Base-by-base conservation (phyloP, 768 basidiomycete species). In the Strobilomyces confusus region DNA sequence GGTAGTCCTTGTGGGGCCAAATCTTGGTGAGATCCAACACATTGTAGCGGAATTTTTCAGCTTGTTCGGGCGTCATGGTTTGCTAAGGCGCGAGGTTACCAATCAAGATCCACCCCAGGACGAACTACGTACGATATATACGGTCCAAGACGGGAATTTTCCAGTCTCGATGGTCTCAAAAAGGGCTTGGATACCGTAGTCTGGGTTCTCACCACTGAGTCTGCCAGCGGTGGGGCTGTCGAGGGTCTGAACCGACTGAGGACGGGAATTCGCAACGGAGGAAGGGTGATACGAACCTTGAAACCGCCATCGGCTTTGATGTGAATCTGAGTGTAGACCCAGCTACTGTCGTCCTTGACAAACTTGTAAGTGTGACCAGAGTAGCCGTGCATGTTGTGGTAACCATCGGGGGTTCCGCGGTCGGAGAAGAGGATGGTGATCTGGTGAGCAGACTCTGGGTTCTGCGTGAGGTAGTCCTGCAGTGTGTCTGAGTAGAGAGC, bases 361-460 rank as follows among this genome's bases (percentile, higher is more conserved):
- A 93, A 83, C 70, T 94, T 90, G 79, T 79, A 91, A 30, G 94
- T 87, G 79, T 97, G 92, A 15, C 95, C 91, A 46, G 89, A 90
- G 77, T 94, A 97, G 3, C 93, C 95, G 72, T 98, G 91, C 83
- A 84, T 77, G 56, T 85, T 76, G 72, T 89, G 84, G 75, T 75
- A 94, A n/a, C 83, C 93, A 71, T 85, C 86, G 56, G 95, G 95
- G 51, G 92, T 97, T 44, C 92, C 87, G 63, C 95, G 90, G 72
- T 98, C 95, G n/a, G 89, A 89, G 76, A 97, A 87, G 54, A 92
- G 79, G 69, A 95, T 95, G 80, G 90, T 78, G 63, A 91, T 75
- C 73, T 92, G 90, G 70, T 92, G 89, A 54, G 88, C 89, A 19
- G 91, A 89, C 74, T 94, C 90, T 11, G 90, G 88, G 73, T 91